Conservation (phyloP, 148 eudicot species). For the Bassia scoparia region DNA sequence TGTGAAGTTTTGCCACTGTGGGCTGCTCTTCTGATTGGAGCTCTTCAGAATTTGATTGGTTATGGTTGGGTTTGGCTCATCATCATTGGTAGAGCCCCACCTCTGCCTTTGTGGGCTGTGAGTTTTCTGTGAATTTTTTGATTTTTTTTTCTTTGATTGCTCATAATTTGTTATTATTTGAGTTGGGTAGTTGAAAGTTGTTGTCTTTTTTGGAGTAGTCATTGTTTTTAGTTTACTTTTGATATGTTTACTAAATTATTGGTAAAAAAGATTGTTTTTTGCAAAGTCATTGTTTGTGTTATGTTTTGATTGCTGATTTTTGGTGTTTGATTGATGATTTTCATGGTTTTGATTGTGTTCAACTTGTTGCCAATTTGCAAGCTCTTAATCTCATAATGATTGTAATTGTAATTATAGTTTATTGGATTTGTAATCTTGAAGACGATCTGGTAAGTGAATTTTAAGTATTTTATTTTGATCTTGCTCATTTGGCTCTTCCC, state of each 20-base stretch:
- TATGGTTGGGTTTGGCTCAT: slow-evolving; percentile 94
- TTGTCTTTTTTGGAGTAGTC: not conserved
- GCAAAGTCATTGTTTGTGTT: not conserved
- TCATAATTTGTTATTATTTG: not conserved
- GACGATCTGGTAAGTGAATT: not conserved
- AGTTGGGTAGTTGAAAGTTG: not conserved
- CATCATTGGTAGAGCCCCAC: slow-evolving; percentile 56
- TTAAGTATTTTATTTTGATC: not conserved
- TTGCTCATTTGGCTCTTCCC: not conserved
- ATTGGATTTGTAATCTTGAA: too few species aligned
- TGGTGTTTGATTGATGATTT: slow-evolving; percentile 11
- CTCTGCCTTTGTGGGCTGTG: slow-evolving; percentile 90
- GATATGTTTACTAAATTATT: not conserved
- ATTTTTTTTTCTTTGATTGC: not conserved
- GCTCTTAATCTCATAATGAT: not conserved
- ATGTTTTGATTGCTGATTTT: slow-evolving; percentile 1
- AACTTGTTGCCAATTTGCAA: not conserved
- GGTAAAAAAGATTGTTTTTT: not conserved
- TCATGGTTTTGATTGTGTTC: not conserved
- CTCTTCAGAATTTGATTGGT: slow-evolving; percentile 79
- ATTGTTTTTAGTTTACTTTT: not conserved
- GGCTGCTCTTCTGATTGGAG: slow-evolving; percentile 87
- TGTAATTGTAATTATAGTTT: too few species aligned
- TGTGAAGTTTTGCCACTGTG: slow-evolving; percentile 81
- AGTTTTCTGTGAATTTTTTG: slow-evolving; percentile 31